Conservation (phyloP, 2,329 filamentous ascomycete species). For the Colletotrichum viniferum region DNA sequence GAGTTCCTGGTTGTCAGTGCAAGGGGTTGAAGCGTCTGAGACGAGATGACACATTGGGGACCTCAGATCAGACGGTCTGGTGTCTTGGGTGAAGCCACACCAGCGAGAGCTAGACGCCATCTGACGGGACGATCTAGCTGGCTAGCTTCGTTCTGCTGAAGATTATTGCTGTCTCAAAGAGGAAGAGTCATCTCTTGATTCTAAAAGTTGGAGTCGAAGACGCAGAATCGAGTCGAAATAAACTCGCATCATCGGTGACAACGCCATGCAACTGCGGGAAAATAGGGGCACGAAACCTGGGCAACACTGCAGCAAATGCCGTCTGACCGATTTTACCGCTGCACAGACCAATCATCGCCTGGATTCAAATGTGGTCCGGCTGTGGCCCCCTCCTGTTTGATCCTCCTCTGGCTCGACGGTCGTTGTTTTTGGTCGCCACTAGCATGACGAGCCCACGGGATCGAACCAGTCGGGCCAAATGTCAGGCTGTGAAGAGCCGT, state of each 20-base stretch:
- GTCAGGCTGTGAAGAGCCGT: background rate
- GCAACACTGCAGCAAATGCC: background rate
- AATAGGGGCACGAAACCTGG: background rate
- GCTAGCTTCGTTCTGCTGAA: background rate
- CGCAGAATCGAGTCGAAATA: background rate
- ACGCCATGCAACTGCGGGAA: background rate
- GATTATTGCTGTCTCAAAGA: background rate
- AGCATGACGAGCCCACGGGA: background rate
- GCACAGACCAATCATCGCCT: background rate
- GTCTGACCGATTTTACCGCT: background rate
- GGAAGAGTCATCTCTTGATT: background rate
- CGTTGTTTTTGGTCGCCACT: background rate
- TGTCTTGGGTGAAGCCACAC: constrained; percentile 13
- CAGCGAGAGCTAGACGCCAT: background rate
- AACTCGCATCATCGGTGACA: background rate
- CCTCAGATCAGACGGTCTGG: constrained; percentile 22
- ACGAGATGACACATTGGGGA: constrained; percentile 23
- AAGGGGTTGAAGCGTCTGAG: constrained; percentile 16
- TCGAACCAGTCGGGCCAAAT: background rate
- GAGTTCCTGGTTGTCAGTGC: background rate
- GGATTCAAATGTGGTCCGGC: constrained; percentile 7
- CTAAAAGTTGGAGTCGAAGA: background rate
- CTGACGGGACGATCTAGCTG: background rate
- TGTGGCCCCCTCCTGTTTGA: constrained; percentile 19
- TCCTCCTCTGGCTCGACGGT: constrained; percentile 13